These are phyloP conservation scores for Pseudogymnoascus sp. DNA, from an alignment of 2,329 filamentous ascomycete genomes.

Conservation along the genomic window DNA sequence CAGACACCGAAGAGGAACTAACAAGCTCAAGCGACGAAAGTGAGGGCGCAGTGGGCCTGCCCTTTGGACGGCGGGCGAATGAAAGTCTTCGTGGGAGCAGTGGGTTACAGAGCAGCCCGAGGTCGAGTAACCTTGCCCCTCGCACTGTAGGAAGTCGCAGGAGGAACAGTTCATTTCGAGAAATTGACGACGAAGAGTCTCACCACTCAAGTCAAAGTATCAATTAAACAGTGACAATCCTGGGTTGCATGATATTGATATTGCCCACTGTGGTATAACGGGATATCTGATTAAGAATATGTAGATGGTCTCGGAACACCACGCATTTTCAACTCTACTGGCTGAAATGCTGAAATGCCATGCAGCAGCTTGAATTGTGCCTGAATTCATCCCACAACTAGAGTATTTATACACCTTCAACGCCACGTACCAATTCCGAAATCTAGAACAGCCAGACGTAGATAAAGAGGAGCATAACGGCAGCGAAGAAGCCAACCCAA, in stretches of 20 bases:
- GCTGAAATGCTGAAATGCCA: not conserved
- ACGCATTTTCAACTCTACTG: not conserved
- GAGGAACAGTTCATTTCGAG: slow-evolving; percentile 2
- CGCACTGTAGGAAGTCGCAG: not conserved
- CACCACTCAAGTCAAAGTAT: not conserved
- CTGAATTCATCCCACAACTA: not conserved
- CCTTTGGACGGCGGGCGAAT: not conserved
- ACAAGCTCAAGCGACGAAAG: slow-evolving; percentile 42
- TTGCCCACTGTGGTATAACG: not conserved
- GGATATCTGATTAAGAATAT: not conserved
- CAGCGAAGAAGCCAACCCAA: slow-evolving; percentile 84
- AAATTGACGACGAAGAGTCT: not conserved
- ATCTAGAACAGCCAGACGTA: slow-evolving; percentile 84
- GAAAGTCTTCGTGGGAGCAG: not conserved
- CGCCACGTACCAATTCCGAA: slow-evolving; percentile 1
- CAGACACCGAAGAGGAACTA: slow-evolving; percentile 63
- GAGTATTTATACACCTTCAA: slow-evolving; percentile 7
- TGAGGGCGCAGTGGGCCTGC: slow-evolving; percentile 25
- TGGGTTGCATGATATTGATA: not conserved
- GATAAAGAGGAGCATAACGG: slow-evolving; percentile 73
- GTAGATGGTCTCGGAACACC: not conserved
- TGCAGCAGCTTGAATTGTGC: not conserved
- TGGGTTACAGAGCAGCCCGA: not conserved
- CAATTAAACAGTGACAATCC: not conserved
- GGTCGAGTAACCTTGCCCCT: not conserved